Conservation (phyloP, 768 basidiomycete species). For the Clitopilus hobsonii region DNA sequence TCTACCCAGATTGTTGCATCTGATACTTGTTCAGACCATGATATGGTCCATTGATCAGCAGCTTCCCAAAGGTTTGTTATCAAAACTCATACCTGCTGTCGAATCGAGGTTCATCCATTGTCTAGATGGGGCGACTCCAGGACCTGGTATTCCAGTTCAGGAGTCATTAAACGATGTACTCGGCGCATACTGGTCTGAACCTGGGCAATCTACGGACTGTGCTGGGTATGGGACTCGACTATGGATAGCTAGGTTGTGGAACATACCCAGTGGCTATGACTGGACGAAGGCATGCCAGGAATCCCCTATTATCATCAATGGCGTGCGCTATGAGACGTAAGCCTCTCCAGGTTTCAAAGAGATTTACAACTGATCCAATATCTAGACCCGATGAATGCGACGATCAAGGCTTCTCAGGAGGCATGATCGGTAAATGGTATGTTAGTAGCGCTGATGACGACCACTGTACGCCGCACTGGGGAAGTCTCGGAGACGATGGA, state of each 20-base stretch:
- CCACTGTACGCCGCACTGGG: background rate
- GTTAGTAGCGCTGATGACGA: background rate
- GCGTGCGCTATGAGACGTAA: background rate
- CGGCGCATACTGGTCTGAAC: background rate
- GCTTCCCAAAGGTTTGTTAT: background rate
- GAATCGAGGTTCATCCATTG: background rate
- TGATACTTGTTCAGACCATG: constrained; percentile 1
- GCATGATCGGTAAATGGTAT: background rate
- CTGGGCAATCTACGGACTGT: background rate
- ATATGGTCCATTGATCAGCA: constrained; percentile 1
- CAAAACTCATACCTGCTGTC: background rate
- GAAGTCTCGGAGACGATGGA: background rate
- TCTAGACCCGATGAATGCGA: background rate
- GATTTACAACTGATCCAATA: background rate
- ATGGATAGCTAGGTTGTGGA: background rate
- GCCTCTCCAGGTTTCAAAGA: background rate
- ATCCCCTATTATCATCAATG: background rate
- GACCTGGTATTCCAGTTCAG: background rate
- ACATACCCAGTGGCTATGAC: background rate
- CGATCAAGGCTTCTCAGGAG: background rate
- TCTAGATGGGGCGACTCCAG: background rate
- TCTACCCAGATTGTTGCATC: background rate
- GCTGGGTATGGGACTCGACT: background rate
- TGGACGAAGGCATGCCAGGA: background rate
- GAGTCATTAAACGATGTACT: background rate